Evolutionary conservation across 768 basidiomycete genomes (phyloP).

Genomic region (Russula foetens): DNA sequence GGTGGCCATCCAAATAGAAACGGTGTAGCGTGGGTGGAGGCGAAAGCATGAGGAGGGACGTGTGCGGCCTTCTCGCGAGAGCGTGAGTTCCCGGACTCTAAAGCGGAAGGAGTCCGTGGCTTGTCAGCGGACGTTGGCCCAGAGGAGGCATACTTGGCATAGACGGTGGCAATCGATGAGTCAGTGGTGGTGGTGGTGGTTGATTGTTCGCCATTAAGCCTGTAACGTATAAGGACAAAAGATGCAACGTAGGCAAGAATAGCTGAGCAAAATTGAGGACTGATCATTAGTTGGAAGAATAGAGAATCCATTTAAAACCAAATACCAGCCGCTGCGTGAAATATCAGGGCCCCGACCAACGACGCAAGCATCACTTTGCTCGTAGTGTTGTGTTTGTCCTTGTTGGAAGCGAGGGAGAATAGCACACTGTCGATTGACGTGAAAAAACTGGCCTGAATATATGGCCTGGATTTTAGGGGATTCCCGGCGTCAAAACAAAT

Average conservation of each 20-base stretch:
- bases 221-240: conserved; percentile 14
- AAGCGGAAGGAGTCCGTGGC: not conserved
- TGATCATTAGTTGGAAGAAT: not conserved
- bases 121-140: not conserved
- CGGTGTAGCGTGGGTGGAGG: not conserved
- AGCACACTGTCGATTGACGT: conserved; percentile 15
- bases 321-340: conserved; percentile 14
- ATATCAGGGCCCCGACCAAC: conserved; percentile 11
- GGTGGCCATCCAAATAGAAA: not conserved
- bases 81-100: conserved; percentile 3
- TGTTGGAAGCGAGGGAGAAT: conserved; percentile 13
- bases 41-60: not conserved
- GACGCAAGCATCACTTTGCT: conserved; percentile 7
- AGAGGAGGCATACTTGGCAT: not conserved
- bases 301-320: not conserved
- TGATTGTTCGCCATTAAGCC: conserved; percentile 1
- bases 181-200: not conserved
- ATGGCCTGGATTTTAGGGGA: not conserved
- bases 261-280: not conserved
- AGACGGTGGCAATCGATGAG: not conserved
- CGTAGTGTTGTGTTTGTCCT: not conserved
- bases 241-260: conserved; percentile 15
- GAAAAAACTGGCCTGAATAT: conserved; percentile 12
- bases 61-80: not conserved
- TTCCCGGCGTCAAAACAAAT: not conserved